Evolutionary conservation across 179 eudicot genomes (phyloP).

Genomic region (Silene coronaria): DNA sequence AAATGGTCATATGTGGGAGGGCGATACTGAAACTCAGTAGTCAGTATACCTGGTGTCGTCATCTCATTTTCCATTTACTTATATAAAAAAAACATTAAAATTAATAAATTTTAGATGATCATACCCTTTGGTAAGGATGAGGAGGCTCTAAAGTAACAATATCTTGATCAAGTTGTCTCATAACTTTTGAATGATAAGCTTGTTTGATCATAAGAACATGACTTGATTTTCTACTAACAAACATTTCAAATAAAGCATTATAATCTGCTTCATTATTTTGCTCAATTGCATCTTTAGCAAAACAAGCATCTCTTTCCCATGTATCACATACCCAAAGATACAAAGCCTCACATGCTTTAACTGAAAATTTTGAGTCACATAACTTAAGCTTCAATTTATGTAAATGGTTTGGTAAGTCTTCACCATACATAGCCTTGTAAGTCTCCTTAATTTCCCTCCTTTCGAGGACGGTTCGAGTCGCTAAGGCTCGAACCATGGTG

Average conservation of each 20-base stretch:
- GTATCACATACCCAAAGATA: slow-evolving; percentile 48
- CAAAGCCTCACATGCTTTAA: slow-evolving; percentile 30
- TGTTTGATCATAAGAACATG: slow-evolving; percentile 55
- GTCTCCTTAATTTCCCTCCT: slow-evolving; percentile 39
- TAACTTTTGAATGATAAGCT: slow-evolving; percentile 46
- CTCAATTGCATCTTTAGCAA: slow-evolving; percentile 57
- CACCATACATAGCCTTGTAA: slow-evolving; percentile 47
- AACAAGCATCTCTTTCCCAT: slow-evolving; percentile 47
- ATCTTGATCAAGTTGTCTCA: slow-evolving; percentile 53
- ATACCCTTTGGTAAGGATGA: slow-evolving; percentile 64
- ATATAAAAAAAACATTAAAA: neutral
- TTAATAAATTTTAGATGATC: neutral
- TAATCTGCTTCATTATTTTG: slow-evolving; percentile 31
- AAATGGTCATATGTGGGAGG: too few relatives aligned
- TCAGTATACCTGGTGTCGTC: too few relatives aligned
- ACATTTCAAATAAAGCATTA: slow-evolving; percentile 51
- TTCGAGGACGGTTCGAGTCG: slow-evolving; percentile 24
- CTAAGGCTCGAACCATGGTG: slow-evolving; percentile 30
- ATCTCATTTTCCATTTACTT: too few relatives aligned
- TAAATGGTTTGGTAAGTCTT: slow-evolving; percentile 37
- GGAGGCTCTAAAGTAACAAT: slow-evolving; percentile 55
- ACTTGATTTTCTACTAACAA: slow-evolving; percentile 61
- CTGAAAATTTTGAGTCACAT: slow-evolving; percentile 11
- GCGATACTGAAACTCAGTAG: too few relatives aligned
- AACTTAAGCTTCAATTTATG: slow-evolving; percentile 19